A percentile compares a stretch with the other conserved stretches of the same genome.
Evolutionary conservation across 441 rosid genomes (phyloP).

Genomic region (Mallotus japonicus): DNA sequence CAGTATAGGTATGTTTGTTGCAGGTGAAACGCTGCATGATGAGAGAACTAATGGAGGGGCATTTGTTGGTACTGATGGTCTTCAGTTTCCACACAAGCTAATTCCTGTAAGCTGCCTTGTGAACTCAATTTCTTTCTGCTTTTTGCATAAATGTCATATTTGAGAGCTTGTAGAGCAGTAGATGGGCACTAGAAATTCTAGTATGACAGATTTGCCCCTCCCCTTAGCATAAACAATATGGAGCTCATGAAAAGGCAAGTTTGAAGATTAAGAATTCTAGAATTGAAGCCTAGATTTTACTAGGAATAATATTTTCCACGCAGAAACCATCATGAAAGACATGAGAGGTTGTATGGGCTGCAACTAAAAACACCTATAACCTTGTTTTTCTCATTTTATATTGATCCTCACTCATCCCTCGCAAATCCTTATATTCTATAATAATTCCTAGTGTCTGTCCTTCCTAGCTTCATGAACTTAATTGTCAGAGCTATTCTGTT

Average conservation of each 20-base stretch:
- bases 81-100: slow-evolving; percentile 83
- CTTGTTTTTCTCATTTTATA: neutral
- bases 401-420: neutral
- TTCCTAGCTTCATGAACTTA: neutral
- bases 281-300: neutral
- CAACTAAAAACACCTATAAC: neutral
- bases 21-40: slow-evolving; percentile 89
- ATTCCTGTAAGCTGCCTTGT: slow-evolving; percentile 68
- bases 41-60: slow-evolving; percentile 88
- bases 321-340: neutral
- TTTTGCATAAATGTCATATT: slow-evolving; percentile 6
- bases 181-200: neutral
- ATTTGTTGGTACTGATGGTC: slow-evolving; percentile 79
- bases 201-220: neutral
- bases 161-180: neutral
- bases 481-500: neutral
- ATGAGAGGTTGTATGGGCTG: neutral
- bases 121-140: slow-evolving; percentile 9
- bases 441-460: neutral
- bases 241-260: neutral
- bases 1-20: slow-evolving; percentile 23
- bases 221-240: neutral
- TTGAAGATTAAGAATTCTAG: neutral
- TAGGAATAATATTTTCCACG: neutral
- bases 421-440: neutral